These are phyloP conservation scores for Fulvia fulva DNA, from an alignment of 2,329 filamentous ascomycete species.

Conservation along the genomic window DNA sequence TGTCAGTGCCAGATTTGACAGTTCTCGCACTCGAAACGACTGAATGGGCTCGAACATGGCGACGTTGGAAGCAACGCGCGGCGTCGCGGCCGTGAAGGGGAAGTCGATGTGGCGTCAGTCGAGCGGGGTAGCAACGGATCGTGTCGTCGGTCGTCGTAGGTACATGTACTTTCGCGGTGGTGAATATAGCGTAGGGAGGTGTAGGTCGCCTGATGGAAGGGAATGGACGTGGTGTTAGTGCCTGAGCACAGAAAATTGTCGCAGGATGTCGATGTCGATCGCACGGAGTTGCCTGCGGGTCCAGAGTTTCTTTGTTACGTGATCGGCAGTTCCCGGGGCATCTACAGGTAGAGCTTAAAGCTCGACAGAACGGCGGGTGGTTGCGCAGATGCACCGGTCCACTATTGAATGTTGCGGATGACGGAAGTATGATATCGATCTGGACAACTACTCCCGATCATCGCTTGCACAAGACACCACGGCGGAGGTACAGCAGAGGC, in stretches of 20 bases:
- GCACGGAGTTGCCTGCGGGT: not conserved
- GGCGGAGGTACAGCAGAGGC: not conserved
- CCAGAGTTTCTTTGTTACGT: not conserved
- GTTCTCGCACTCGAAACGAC: conserved; percentile 40
- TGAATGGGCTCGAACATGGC: conserved; percentile 43
- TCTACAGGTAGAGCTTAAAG: not conserved
- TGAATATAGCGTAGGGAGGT: not conserved
- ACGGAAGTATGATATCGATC: not conserved
- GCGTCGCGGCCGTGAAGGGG: conserved; percentile 32
- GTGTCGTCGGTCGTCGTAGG: not conserved
- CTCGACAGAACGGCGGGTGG: too few species aligned
- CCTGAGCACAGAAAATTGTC: not conserved
- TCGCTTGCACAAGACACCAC: too few species aligned
- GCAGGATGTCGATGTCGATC: conserved; percentile 1
- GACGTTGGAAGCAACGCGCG: not conserved
- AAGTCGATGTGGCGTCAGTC: not conserved
- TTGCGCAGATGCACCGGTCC: too few species aligned
- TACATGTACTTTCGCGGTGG: not conserved
- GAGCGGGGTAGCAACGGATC: not conserved
- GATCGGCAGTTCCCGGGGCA: not conserved
- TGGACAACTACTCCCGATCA: too few species aligned
- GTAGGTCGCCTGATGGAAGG: not conserved
- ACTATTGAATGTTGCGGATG: not conserved
- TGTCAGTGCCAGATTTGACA: conserved; percentile 34
- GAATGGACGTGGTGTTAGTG: not conserved